Conservation (phyloP, 2,329 filamentous ascomycete species). For the Diplodia seriata region DNA sequence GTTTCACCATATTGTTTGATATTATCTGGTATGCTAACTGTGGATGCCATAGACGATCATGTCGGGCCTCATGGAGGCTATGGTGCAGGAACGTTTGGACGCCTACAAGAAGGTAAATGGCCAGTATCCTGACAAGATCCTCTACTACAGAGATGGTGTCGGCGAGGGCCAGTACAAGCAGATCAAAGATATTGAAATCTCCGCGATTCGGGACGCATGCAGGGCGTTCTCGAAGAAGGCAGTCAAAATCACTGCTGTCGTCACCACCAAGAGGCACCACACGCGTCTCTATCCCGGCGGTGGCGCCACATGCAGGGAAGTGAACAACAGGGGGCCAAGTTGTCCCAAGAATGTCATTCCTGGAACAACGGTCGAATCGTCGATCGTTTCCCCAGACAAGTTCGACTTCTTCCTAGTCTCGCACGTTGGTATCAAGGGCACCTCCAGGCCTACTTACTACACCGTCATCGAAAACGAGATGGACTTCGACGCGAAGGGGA, state of each 20-base stretch:
- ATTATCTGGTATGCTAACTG: too few species aligned
- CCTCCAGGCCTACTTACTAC: slow-evolving; percentile 45
- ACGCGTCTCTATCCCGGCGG: slow-evolving; percentile 49
- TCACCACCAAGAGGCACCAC: slow-evolving; percentile 52
- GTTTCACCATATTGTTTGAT: not conserved
- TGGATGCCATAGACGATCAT: not conserved
- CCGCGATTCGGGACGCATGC: not conserved
- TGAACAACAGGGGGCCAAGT: not conserved
- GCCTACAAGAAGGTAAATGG: not conserved
- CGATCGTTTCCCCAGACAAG: slow-evolving; percentile 40
- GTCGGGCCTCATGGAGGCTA: slow-evolving; percentile 37
- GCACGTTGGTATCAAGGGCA: slow-evolving; percentile 43
- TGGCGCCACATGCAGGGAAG: not conserved
- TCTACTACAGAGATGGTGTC: slow-evolving; percentile 43
- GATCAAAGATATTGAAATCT: not conserved
- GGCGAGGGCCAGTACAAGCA: slow-evolving; percentile 35
- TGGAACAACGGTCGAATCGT: slow-evolving; percentile 42
- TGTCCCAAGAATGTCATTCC: slow-evolving; percentile 38
- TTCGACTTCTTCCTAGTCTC: slow-evolving; percentile 48
- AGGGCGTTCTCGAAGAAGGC: not conserved
- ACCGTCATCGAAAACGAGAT: slow-evolving; percentile 40
- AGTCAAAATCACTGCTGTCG: slow-evolving; percentile 34
- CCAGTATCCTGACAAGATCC: slow-evolving; percentile 35
- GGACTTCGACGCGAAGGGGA: slow-evolving; percentile 31
- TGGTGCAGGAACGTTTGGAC: slow-evolving; percentile 36